A percentile compares a stretch with the other conserved stretches of the same genome.
phyloP scores from a whole-genome alignment of 2,329 filamentous ascomycete species.

The Fulvia fulva region DNA sequence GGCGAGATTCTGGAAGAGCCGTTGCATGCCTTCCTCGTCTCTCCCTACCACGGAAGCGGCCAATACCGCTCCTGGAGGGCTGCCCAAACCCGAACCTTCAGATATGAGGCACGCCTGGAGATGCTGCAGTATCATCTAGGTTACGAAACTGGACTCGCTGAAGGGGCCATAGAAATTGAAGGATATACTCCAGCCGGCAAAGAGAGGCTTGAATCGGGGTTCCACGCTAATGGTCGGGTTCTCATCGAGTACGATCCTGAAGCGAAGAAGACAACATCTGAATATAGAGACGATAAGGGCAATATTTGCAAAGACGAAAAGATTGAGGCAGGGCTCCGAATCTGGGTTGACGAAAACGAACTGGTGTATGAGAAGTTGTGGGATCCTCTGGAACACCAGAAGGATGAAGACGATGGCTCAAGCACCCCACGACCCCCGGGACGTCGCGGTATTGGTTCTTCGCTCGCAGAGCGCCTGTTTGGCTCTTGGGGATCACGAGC shows the following conservation, averaged over 20 bases:
- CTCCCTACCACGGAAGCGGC: neutral
- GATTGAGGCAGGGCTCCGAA: neutral
- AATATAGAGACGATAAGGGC: neutral
- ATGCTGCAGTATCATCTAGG: too few species aligned
- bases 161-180: neutral
- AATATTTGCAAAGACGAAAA: neutral
- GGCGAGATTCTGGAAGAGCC: neutral
- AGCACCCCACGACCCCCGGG: neutral
- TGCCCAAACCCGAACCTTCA: neutral
- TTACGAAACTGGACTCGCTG: neutral
- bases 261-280: neutral
- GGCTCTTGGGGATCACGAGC: too few species aligned
- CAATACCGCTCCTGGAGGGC: neutral
- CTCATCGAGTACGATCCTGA: neutral
- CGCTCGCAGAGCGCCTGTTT: too few species aligned
- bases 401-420: neutral
- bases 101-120: neutral
- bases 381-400: neutral
- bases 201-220: too few species aligned
- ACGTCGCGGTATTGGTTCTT: too few species aligned
- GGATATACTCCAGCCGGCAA: neutral
- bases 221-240: neutral
- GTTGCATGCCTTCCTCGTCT: neutral
- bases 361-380: neutral
- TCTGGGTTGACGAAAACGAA: neutral